These are phyloP conservation scores for Colletotrichum zoysiae DNA, from an alignment of 2,329 filamentous ascomycete species.

Conservation along the genomic window DNA sequence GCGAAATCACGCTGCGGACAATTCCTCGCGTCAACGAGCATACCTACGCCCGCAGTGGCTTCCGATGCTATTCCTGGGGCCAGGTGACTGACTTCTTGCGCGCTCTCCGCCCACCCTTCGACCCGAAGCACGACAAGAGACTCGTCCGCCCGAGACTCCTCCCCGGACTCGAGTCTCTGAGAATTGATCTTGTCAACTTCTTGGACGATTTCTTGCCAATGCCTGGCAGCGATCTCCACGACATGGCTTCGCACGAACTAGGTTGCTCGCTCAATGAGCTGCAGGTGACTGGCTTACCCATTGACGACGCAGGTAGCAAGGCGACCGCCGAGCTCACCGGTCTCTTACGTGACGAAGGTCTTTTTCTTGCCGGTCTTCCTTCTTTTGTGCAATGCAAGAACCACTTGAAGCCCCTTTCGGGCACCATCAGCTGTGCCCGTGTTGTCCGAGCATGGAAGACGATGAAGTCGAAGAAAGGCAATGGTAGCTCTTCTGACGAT, in stretches of 20 bases:
- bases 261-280: conserved; percentile 67
- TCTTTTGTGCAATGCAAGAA: conserved; percentile 58
- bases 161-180: conserved; percentile 60
- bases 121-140: conserved; percentile 55
- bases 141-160: conserved; percentile 56
- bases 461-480: conserved; percentile 43
- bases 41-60: conserved; percentile 62
- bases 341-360: conserved; percentile 66
- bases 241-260: conserved; percentile 66
- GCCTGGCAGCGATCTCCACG: conserved; percentile 62
- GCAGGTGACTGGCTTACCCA: conserved; percentile 64
- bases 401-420: conserved; percentile 55
- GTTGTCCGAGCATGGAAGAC: conserved; percentile 61
- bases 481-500: conserved; percentile 46
- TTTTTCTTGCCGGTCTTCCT: conserved; percentile 61
- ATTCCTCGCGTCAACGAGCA: conserved; percentile 59
- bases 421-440: conserved; percentile 55
- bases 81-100: conserved; percentile 66
- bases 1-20: conserved; percentile 57
- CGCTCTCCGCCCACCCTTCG: conserved; percentile 64
- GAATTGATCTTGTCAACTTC: conserved; percentile 69
- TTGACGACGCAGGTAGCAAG: conserved; percentile 62
- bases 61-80: conserved; percentile 67
- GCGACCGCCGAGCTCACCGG: conserved; percentile 62
- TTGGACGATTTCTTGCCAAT: conserved; percentile 59